Conservation (phyloP, 2,329 filamentous ascomycete genomes). For the Gaeumannomyces sp. region DNA sequence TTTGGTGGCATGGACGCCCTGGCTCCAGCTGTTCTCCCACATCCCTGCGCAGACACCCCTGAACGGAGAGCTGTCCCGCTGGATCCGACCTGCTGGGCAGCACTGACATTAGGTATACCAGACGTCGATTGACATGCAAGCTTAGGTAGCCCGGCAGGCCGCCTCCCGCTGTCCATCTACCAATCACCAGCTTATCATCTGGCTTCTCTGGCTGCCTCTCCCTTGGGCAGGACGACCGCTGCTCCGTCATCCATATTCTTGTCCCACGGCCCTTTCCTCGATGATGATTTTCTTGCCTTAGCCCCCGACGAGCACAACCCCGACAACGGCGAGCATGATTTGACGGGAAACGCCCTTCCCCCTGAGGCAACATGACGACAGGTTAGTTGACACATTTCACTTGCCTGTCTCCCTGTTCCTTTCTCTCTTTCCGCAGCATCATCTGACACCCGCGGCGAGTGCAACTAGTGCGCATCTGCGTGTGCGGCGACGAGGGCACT, state of each 20-base stretch:
- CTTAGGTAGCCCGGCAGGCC: neutral
- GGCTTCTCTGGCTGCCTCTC: neutral
- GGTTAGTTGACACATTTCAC: slow-evolving; percentile 1
- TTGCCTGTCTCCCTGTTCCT: neutral
- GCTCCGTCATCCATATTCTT: too few species aligned
- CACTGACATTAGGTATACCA: neutral
- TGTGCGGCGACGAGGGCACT: slow-evolving; percentile 94
- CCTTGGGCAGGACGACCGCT: neutral
- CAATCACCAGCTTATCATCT: neutral
- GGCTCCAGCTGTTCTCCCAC: neutral
- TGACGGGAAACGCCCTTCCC: neutral
- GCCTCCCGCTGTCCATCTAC: neutral
- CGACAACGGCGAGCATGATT: slow-evolving; percentile 2
- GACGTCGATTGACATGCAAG: neutral
- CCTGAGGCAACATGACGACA: slow-evolving; percentile 7
- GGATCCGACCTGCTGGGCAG: neutral
- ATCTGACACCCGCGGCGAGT: slow-evolving; percentile 2
- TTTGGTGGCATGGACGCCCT: neutral
- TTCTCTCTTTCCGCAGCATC: neutral
- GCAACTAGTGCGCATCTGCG: slow-evolving; percentile 75
- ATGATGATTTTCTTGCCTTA: neutral
- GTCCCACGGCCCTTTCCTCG: neutral
- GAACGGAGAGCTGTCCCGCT: neutral
- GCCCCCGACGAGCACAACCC: neutral
- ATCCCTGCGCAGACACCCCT: neutral